Conservation (phyloP, 2,329 filamentous ascomycete genomes). For the Diaporthe sp. region DNA sequence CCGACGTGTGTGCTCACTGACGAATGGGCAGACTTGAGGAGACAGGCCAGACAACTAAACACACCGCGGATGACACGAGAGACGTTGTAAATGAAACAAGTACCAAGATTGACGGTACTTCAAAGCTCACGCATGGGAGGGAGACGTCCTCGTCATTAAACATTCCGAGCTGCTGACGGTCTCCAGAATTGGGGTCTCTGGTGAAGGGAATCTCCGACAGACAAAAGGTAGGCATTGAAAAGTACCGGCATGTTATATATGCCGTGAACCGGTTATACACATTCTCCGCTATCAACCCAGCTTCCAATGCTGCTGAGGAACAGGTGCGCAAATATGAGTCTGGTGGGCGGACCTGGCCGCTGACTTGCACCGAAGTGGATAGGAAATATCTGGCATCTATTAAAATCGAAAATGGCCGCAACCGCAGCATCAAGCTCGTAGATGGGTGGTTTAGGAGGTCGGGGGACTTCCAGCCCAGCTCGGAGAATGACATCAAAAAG, state of each 20-base stretch:
- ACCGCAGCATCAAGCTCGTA: background rate
- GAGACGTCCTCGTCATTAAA: too few relatives aligned
- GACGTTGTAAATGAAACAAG: background rate
- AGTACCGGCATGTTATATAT: background rate
- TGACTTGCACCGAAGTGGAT: background rate
- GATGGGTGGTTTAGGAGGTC: background rate
- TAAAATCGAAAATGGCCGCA: background rate
- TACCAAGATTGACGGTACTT: background rate
- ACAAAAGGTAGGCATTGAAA: background rate
- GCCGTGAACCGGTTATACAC: background rate
- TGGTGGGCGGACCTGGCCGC: fast-evolving
- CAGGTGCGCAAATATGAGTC: background rate
- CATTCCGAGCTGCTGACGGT: too few relatives aligned
- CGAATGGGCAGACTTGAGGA: background rate
- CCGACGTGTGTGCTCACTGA: background rate
- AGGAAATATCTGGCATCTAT: background rate
- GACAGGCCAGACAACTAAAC: background rate
- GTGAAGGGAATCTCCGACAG: background rate
- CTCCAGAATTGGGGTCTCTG: background rate
- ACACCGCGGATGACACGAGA: background rate
- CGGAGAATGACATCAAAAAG: background rate
- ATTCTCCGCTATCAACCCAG: background rate
- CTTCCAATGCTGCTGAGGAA: background rate
- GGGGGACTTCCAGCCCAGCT: background rate
- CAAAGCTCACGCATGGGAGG: background rate